Conservation (phyloP, 164 flowering plant species). For the Sextonia rubra region DNA sequence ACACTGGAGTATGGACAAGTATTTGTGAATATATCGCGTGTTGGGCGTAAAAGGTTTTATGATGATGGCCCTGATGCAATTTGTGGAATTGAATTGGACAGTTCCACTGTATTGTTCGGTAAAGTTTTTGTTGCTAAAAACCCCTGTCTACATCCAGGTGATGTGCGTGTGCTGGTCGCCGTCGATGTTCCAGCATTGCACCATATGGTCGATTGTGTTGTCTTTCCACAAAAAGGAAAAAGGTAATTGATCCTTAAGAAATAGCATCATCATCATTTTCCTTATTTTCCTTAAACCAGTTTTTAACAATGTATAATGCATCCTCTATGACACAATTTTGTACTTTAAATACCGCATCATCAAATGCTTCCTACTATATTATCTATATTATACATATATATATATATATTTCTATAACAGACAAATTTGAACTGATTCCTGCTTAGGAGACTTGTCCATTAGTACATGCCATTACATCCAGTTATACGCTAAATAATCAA, state of each 20-base stretch:
- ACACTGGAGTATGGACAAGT: constrained; percentile 82
- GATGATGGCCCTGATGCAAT: constrained; percentile 7
- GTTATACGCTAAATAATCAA: too few species aligned
- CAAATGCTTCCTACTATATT: neutral
- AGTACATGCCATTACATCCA: too few species aligned
- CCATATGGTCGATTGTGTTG: constrained; percentile 91
- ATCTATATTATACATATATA: neutral
- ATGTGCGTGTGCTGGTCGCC: constrained; percentile 72
- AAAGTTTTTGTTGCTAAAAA: constrained; percentile 82
- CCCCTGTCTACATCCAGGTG: constrained; percentile 95
- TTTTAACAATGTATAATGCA: too few species aligned
- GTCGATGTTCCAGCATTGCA: constrained; percentile 62
- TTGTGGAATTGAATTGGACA: constrained; percentile 8
- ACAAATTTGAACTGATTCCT: neutral
- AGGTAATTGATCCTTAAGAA: constrained; percentile 31
- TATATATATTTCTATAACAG: neutral
- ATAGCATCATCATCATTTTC: neutral
- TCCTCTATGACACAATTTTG: too few species aligned
- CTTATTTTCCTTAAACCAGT: too few species aligned
- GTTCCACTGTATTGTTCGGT: constrained; percentile 31
- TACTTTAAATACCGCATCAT: too few species aligned
- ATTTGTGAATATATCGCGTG: constrained; percentile 60
- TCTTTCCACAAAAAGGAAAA: constrained; percentile 82
- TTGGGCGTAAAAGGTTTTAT: constrained; percentile 12
- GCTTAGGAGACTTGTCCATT: too few species aligned